Evolutionary conservation across 1,284 basidiomycete species (phyloP).

Genomic region (Ceratobasidium sp.): DNA sequence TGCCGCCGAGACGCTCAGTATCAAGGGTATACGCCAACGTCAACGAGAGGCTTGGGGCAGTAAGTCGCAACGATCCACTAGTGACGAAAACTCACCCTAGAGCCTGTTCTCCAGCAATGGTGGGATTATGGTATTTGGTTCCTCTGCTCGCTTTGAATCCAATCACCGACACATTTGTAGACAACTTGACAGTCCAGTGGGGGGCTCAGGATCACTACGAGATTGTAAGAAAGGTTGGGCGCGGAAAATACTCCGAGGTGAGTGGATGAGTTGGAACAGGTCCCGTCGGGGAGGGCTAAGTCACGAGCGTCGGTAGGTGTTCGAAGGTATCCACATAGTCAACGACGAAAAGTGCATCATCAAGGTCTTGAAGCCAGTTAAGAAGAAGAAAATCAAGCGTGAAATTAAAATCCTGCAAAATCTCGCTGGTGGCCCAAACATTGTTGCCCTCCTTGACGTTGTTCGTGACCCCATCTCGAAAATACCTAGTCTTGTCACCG

Average conservation of each 20-base stretch:
- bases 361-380: constrained; percentile 98
- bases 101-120: constrained; percentile 50
- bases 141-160: constrained; percentile 1
- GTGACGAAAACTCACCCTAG: constrained; percentile 5
- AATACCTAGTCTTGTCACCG: constrained; percentile 97
- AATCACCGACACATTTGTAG: constrained; percentile 51
- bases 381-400: constrained; percentile 99
- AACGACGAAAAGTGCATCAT: constrained; percentile 97
- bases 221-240: constrained; percentile 94
- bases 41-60: constrained; percentile 62
- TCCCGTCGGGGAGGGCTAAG: not conserved
- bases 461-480: constrained; percentile 94
- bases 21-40: constrained; percentile 63
- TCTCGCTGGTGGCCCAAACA: constrained; percentile 92
- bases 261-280: constrained; percentile 45
- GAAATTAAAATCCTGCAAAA: constrained; percentile 99
- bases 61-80: constrained; percentile 21
- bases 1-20: constrained; percentile 43
- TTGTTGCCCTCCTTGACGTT: constrained; percentile 88
- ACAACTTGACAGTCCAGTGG: constrained; percentile 94
- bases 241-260: constrained; percentile 97
- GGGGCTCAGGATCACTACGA: constrained; percentile 98
- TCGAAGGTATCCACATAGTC: constrained; percentile 94
- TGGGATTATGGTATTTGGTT: constrained; percentile 63
- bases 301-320: constrained; percentile 69